phyloP scores from a whole-genome alignment of 2,329 filamentous ascomycete genomes.

The Fusarium beomiforme region DNA sequence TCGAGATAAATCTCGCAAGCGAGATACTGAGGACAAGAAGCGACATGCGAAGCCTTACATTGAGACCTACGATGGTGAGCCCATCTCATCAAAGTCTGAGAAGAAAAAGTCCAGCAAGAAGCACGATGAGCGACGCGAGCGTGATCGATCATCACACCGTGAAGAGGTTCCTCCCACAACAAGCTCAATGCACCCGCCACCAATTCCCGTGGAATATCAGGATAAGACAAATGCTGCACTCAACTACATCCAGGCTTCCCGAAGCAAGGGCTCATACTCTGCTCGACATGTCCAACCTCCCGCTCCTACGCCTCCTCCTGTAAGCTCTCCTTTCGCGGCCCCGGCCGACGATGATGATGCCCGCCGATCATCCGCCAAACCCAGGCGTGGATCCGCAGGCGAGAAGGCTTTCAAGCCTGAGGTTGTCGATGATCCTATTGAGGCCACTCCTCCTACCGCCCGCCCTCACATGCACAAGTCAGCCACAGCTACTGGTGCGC shows the following conservation, averaged over 20 bases:
- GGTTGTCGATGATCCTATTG: slow-evolving; percentile 45
- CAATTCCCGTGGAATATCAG: slow-evolving; percentile 36
- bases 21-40: slow-evolving; percentile 52
- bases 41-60: slow-evolving; percentile 48
- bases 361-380: slow-evolving; percentile 47
- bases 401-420: slow-evolving; percentile 50
- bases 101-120: slow-evolving; percentile 55
- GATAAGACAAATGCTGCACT: slow-evolving; percentile 31
- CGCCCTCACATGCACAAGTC: slow-evolving; percentile 44
- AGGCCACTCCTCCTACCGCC: slow-evolving; percentile 45
- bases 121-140: slow-evolving; percentile 51
- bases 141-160: slow-evolving; percentile 48
- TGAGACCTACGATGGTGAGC: slow-evolving; percentile 47
- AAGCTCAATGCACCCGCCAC: slow-evolving; percentile 33
- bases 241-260: slow-evolving; percentile 48
- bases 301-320: slow-evolving; percentile 51
- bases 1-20: slow-evolving; percentile 52
- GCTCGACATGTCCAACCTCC: slow-evolving; percentile 43
- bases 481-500: slow-evolving; percentile 38
- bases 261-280: slow-evolving; percentile 42
- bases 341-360: slow-evolving; percentile 49
- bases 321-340: slow-evolving; percentile 41
- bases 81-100: slow-evolving; percentile 38
- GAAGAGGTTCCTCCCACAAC: slow-evolving; percentile 44
- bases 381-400: slow-evolving; percentile 48